A percentile compares a stretch with the other conserved stretches of the same genome.
Conservation (phyloP, 148 eudicot species). For the Chenopodium album region DNA sequence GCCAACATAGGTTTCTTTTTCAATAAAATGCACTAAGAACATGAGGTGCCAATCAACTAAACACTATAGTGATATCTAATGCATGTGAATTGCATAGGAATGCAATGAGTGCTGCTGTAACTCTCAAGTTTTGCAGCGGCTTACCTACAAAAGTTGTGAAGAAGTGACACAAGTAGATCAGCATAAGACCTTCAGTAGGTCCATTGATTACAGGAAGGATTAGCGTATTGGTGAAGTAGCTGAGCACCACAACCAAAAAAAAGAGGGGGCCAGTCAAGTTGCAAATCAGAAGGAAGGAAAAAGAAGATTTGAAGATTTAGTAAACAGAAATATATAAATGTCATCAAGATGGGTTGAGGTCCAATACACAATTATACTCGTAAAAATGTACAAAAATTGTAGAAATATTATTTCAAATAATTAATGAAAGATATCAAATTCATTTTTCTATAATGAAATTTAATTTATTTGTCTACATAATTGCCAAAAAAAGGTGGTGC, state of each 20-base stretch:
- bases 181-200: constrained; percentile 95
- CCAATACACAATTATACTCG: no score
- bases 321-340: neutral
- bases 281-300: neutral
- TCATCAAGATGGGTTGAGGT: no score
- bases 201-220: constrained; percentile 92
- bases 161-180: constrained; percentile 76
- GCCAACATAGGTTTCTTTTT: neutral
- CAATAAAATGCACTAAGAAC: neutral
- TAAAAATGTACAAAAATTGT: no score
- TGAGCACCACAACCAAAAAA: constrained; percentile 31
- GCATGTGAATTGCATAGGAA: neutral
- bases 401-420: no score
- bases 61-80: neutral
- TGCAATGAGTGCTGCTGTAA: neutral
- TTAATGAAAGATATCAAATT: no score
- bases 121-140: constrained; percentile 6
- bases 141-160: constrained; percentile 89
- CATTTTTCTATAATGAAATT: no score
- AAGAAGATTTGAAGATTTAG: neutral
- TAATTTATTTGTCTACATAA: no score
- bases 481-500: no score
- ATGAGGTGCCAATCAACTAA: constrained; percentile 3
- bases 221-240: constrained; percentile 95
- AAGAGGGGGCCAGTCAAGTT: constrained; percentile 1